Conservation (phyloP, 2,329 filamentous ascomycete species). For the Penicillium polonicum region DNA sequence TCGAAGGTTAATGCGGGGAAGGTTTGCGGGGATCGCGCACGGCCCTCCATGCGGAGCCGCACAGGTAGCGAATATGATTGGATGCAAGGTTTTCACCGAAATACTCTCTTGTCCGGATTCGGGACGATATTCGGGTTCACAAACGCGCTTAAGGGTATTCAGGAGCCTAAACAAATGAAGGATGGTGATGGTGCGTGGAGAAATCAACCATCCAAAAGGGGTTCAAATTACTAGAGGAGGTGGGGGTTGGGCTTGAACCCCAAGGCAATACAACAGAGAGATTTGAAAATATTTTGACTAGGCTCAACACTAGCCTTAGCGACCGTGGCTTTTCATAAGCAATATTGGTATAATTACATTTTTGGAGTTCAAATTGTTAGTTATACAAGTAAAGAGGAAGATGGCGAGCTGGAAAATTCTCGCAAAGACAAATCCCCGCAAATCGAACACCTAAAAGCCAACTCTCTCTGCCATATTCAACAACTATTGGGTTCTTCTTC, state of each 20-base stretch:
- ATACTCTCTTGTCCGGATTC: background rate
- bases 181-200: background rate
- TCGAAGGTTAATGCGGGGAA: constrained; percentile 11
- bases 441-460: background rate
- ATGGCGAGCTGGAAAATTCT: background rate
- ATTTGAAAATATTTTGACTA: background rate
- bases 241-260: background rate
- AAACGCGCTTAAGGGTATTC: background rate
- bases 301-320: too few species aligned
- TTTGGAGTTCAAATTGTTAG: background rate
- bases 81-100: background rate
- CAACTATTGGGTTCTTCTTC: background rate
- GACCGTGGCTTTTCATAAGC: too few species aligned
- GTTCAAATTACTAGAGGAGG: background rate
- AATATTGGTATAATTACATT: background rate
- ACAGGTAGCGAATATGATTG: background rate
- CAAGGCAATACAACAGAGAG: background rate
- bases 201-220: background rate
- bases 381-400: background rate
- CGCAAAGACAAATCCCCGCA: background rate
- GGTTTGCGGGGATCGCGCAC: constrained; percentile 9
- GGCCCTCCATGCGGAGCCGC: constrained; percentile 15
- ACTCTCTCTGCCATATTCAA: background rate
- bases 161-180: background rate
- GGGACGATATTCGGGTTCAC: background rate